Base-by-base conservation (phyloP, 805 yeast genomes). In the Metschnikowia reukaufii region DNA sequence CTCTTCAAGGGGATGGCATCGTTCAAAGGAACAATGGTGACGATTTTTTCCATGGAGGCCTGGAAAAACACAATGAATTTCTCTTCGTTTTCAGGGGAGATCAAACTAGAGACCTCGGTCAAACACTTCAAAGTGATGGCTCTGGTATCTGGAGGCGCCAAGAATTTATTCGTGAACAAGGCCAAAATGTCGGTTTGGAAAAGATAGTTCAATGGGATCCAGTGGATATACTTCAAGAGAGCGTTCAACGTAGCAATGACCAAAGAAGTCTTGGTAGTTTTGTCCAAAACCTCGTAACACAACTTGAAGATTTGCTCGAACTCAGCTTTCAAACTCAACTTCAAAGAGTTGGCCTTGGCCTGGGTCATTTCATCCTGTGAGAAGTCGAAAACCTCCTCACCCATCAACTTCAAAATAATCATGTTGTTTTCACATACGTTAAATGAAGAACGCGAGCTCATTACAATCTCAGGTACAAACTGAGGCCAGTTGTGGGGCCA, bases 401-500 rank as follows among this genome's bases (percentile, higher is more conserved):
- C 84, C 57, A 94, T 77, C 54, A 94, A 74, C 59, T 86, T 86
- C 64, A 94, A 77, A 49, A 94, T 91, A 51, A 84, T 83, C 98
- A 94, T 92, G 70, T 94, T 94, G 72, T 94, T 94, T 68, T 94
- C 99, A 72, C 99, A 94, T 43, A 94, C 97, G 60, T 90, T 92
- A 66, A 87, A 82, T 18, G 94, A 84, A 12, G 92, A 82, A 53
- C 88, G 81, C 38, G 95, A 84, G 54, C 96, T 84, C 50, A 78
- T 80, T 39, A 92, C 94, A 47, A 94, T 80, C 65, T 94, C 99
- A 15, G 97, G 96, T 42, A 94, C 86, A 61, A 94, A 94, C 59
- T 85, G 87, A 16, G 98, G 98, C 99, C 99, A 94, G 65, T 91
- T 87, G 58, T 84, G 88, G 29, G 99, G 99, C 99, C 99, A 94